Evolutionary conservation across 2,329 filamentous ascomycete genomes (phyloP), one percentile per base, ranked within the genome.

Genomic region (Aspergillus unguis): DNA sequence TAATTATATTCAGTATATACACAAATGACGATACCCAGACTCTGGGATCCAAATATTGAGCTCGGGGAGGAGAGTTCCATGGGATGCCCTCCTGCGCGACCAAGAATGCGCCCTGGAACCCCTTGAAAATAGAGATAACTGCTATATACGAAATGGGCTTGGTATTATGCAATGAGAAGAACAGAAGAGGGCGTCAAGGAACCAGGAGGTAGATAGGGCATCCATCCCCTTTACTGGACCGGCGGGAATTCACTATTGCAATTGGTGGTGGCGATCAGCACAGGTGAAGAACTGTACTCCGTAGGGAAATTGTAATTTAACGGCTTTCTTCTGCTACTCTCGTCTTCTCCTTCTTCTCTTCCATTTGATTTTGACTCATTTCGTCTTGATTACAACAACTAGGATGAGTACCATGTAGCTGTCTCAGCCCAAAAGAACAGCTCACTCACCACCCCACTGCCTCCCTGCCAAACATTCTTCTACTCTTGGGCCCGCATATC

Each of bases 381-480:
- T 17, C 17, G 17, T 17, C 17, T 17, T 17, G 17, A 17, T 17
- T 17, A 17, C 17, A 17, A 17, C 17, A 17, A 17, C 17, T 17
- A 17, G 17, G 17, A 17, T n/a, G 17, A 35, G 5, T 48, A 42
- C 37, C 27, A 42, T 48, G 46, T 48, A 48, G 46, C 33, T 10
- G 23, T 43, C 11, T 31, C 32, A 50, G 46, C 32, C 17, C 40
- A 29, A 48, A 44, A 51, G 31, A 49, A 44, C 38, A 49, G 47
- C 47, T 43, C 38, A 49, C 37, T 44, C 32, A 25, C 44, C 47
- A 44, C 47, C 47, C 38, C 47, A 49, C 47, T 43, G 11, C 29
- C 28, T 27, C 38, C 37, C 29, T 28, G 29, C 7, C 38, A 42
- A 38, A 47, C 44, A 40, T 53, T 57, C 49, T 50, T 54, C 55